Percentiles rank a stretch among this genome's conserved stretches.
These are phyloP conservation scores for Torrubiella hemipterigena DNA, from an alignment of 2,329 filamentous ascomycete species.

Conservation along the genomic window DNA sequence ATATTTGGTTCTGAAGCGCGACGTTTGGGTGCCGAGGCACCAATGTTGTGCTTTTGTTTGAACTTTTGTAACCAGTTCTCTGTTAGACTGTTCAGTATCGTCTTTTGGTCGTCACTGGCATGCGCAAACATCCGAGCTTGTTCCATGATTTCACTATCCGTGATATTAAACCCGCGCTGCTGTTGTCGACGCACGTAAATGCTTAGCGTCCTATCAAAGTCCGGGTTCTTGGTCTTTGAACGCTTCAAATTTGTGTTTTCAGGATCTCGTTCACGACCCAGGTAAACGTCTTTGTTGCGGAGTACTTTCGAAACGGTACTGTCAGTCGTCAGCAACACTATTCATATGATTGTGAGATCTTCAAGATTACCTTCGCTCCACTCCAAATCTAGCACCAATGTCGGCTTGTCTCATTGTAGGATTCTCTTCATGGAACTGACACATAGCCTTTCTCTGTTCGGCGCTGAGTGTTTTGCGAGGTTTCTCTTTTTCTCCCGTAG, in stretches of 20 bases:
- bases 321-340: neutral
- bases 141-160: conserved; percentile 71
- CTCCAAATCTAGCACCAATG: conserved; percentile 89
- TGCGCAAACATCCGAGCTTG: conserved; percentile 74
- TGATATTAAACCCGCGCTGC: conserved; percentile 60
- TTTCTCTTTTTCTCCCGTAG: conserved; percentile 42
- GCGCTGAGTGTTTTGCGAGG: conserved; percentile 83
- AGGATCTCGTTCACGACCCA: conserved; percentile 70
- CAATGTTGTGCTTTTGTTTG: conserved; percentile 70
- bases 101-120: conserved; percentile 56
- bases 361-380: conserved; percentile 95
- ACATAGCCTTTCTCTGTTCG: conserved; percentile 85
- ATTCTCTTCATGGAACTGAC: conserved; percentile 81
- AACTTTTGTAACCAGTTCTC: conserved; percentile 86
- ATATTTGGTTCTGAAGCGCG: conserved; percentile 57
- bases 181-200: conserved; percentile 80
- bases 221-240: conserved; percentile 71
- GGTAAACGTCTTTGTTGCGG: conserved; percentile 87
- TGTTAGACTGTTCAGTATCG: conserved; percentile 58
- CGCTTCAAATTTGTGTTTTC: conserved; percentile 58
- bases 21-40: conserved; percentile 35
- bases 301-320: conserved; percentile 99
- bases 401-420: conserved; percentile 89
- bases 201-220: conserved; percentile 81
- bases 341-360: too few species aligned